Percentiles rank a stretch among this genome's conserved stretches.
phyloP scores from a whole-genome alignment of 768 basidiomycete species.

The Chalciporus pseudorubinellus region DNA sequence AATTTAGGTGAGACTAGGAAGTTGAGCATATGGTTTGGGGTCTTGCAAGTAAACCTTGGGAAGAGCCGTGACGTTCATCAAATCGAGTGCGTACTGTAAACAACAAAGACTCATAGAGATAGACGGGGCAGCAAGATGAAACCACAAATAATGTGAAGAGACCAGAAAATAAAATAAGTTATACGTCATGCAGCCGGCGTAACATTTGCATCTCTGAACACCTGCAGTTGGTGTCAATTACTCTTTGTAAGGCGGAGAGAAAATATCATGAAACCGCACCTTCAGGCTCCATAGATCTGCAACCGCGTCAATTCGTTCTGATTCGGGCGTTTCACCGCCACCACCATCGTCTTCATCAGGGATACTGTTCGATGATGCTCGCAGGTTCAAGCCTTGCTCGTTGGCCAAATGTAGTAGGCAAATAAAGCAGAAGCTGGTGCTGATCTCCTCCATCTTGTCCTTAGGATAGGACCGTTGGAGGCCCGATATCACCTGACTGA shows the following conservation, averaged over 20 bases:
- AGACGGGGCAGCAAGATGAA: constrained; percentile 10
- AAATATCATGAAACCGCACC: constrained; percentile 38
- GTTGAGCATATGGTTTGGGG: too few species aligned
- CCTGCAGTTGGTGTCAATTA: constrained; percentile 26
- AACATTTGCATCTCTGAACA: constrained; percentile 45
- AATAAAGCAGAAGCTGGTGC: constrained; percentile 99
- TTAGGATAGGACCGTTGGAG: constrained; percentile 80
- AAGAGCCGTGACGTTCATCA: too few species aligned
- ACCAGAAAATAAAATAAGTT: constrained; percentile 20
- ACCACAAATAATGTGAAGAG: constrained; percentile 10
- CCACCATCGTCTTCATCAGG: constrained; percentile 35
- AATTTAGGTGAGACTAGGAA: too few species aligned
- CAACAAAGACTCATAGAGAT: constrained; percentile 5
- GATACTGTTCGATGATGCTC: constrained; percentile 42
- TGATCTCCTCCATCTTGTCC: constrained; percentile 97
- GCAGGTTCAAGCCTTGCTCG: constrained; percentile 89
- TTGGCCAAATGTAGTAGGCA: constrained; percentile 95
- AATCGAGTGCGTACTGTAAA: background rate
- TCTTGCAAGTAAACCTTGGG: too few species aligned
- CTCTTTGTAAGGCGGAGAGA: background rate
- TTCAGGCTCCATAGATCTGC: constrained; percentile 77
- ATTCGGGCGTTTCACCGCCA: constrained; percentile 33
- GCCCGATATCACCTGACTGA: constrained; percentile 78
- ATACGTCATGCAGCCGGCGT: constrained; percentile 22
- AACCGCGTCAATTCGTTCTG: constrained; percentile 45